Base-by-base conservation (phyloP, 345 rosid species). In the Syzygium aromaticum region DNA sequence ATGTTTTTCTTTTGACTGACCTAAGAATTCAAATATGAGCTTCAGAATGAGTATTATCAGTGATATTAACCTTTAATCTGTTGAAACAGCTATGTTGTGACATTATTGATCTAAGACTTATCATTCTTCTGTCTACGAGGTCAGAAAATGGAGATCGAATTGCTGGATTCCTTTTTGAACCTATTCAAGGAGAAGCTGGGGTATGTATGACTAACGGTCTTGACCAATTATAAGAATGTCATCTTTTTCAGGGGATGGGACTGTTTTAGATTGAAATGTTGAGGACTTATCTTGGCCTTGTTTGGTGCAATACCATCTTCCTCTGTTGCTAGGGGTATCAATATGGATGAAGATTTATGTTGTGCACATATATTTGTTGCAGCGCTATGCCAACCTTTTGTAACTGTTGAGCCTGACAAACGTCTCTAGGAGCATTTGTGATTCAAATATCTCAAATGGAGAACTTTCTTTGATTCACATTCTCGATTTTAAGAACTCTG, bases 101-200 rank as follows among this genome's bases (percentile, higher is more conserved):
- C 61, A 53, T 11, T 67, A 46, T 15, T 64, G 21, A 52, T 53
- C 51, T 63, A 38, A 22, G 51, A 8, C 11, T 7, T 22, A 43
- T 9, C 46, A n/a, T 51, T n/a, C 33, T 63, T 27, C 22, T 77
- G 11, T 30, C 59, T 85, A 27, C 3, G 51, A 85, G 27, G 86
- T 54, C 80, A 96, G 98, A 96, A 86, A 90, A 87, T 38, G 99
- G 97, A 91, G 94, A 96, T 77, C 92, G 77, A 83, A 95, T 97
- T 61, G 97, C 98, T 1, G 99, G 96, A 91, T 97, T 96, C 93
- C 96, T 98, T 88, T 98, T 96, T 51, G 99, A 98, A 89, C 99
- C 99, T 22, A 95, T 98, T 91, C 99, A 96, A 95, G 99, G 99
- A 82, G 99, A 98, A 91, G 99, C 99, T 87, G 98, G 99, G 93